These are phyloP conservation scores for Russula griseocarnosa DNA, from an alignment of 768 basidiomycete species.

Conservation along the genomic window DNA sequence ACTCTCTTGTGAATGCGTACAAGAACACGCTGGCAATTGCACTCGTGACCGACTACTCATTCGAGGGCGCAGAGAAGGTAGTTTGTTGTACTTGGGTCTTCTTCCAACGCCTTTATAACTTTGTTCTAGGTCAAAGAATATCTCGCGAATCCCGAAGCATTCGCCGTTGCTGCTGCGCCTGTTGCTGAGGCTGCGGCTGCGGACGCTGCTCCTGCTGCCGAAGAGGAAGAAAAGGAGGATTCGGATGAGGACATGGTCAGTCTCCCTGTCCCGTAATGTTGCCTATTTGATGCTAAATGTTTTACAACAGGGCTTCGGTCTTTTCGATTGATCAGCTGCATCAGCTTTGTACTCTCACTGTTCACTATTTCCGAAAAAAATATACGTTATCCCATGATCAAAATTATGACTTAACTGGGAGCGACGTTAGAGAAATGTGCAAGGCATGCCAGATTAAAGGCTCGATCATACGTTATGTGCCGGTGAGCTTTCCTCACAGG, in stretches of 20 bases:
- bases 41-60: conserved; percentile 88
- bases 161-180: conserved; percentile 73
- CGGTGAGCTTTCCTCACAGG: neutral
- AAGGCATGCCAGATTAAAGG: neutral
- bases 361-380: conserved; percentile 3
- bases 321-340: conserved; percentile 66
- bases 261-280: conserved; percentile 15
- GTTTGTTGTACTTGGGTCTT: conserved; percentile 31
- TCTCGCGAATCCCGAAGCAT: conserved; percentile 98
- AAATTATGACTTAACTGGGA: neutral
- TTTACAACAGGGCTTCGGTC: conserved; percentile 74
- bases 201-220: conserved; percentile 53
- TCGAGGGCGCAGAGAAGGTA: conserved; percentile 92
- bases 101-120: conserved; percentile 35
- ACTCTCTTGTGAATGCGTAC: conserved; percentile 98
- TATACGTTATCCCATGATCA: conserved; percentile 3
- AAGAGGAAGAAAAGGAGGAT: conserved; percentile 76
- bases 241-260: conserved; percentile 87
- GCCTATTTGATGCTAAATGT: conserved; percentile 11
- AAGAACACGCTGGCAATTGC: conserved; percentile 95
- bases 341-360: conserved; percentile 1
- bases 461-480: neutral
- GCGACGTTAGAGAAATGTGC: neutral
- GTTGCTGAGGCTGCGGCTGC: conserved; percentile 48
- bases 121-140: conserved; percentile 79